phyloP scores from a whole-genome alignment of 2,329 filamentous ascomycete species.

The Fusarium globosum region DNA sequence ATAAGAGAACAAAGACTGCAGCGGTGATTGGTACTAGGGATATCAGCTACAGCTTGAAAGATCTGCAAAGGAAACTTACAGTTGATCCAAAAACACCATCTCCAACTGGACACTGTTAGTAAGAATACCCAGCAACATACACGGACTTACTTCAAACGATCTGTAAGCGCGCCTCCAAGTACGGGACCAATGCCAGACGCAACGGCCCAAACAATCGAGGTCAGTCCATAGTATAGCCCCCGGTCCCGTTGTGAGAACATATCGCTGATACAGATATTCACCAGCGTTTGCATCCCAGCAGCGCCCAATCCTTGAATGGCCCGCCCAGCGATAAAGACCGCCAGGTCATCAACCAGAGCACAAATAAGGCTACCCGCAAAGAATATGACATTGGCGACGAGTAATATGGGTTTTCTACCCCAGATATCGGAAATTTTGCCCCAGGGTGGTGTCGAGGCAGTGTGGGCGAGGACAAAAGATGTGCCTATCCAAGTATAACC shows the following conservation, averaged over 20 bases:
- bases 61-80: conserved; percentile 41
- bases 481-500: conserved; percentile 84
- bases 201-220: conserved; percentile 74
- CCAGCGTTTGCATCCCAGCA: conserved; percentile 62
- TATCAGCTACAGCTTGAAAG: not conserved
- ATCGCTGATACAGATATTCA: conserved; percentile 65
- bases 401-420: conserved; percentile 65
- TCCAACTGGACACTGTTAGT: conserved; percentile 36
- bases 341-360: conserved; percentile 58
- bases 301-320: conserved; percentile 64
- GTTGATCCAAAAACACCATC: conserved; percentile 67
- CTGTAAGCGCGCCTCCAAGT: conserved; percentile 72
- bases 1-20: conserved; percentile 65
- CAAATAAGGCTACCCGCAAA: conserved; percentile 63
- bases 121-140: rapidly evolving
- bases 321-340: conserved; percentile 52
- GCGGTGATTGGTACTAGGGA: conserved; percentile 60
- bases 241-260: conserved; percentile 57
- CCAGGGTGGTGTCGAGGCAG: conserved; percentile 77
- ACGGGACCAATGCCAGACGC: conserved; percentile 74
- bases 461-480: conserved; percentile 76
- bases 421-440: conserved; percentile 70
- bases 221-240: conserved; percentile 68
- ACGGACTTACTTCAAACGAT: conserved; percentile 61
- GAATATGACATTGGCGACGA: conserved; percentile 61